phyloP scores from a whole-genome alignment of 768 basidiomycete genomes.

The Dacryopinax primogenitus region DNA sequence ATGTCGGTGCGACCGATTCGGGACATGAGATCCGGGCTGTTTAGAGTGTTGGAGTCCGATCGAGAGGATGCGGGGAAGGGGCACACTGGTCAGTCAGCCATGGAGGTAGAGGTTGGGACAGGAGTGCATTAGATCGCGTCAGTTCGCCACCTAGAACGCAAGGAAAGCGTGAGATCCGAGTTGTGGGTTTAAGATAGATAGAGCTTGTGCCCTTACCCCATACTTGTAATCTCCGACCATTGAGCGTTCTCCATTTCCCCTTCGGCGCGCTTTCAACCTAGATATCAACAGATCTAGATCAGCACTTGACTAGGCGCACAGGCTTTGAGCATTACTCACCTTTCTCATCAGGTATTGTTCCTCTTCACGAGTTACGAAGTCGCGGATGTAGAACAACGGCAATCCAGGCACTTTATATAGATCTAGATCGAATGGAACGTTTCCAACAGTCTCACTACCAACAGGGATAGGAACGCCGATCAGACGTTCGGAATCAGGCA shows the following conservation, averaged over 20 bases:
- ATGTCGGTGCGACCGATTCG: slow-evolving; percentile 53
- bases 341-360: slow-evolving; percentile 67
- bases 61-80: slow-evolving; percentile 6
- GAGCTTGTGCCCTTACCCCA: slow-evolving; percentile 41
- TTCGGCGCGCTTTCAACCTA: slow-evolving; percentile 70
- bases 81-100: slow-evolving; percentile 59
- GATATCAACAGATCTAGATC: background rate
- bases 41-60: slow-evolving; percentile 10
- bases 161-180: slow-evolving; percentile 6
- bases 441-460: too few species aligned
- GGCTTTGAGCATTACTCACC: slow-evolving; percentile 35
- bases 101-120: slow-evolving; percentile 55
- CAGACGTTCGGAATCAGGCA: too few species aligned
- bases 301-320: slow-evolving; percentile 11
- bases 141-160: slow-evolving; percentile 57
- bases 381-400: slow-evolving; percentile 44
- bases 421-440: background rate
- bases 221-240: slow-evolving; percentile 57
- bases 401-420: background rate
- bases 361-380: slow-evolving; percentile 57
- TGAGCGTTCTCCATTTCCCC: slow-evolving; percentile 66
- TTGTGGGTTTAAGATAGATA: slow-evolving; percentile 12
- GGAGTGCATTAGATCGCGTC: slow-evolving; percentile 50
- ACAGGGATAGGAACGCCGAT: too few species aligned
- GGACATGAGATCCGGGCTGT: slow-evolving; percentile 65